Evolutionary conservation across 2,329 filamentous ascomycete species (phyloP).

Genomic region (Epichloe baconii): DNA sequence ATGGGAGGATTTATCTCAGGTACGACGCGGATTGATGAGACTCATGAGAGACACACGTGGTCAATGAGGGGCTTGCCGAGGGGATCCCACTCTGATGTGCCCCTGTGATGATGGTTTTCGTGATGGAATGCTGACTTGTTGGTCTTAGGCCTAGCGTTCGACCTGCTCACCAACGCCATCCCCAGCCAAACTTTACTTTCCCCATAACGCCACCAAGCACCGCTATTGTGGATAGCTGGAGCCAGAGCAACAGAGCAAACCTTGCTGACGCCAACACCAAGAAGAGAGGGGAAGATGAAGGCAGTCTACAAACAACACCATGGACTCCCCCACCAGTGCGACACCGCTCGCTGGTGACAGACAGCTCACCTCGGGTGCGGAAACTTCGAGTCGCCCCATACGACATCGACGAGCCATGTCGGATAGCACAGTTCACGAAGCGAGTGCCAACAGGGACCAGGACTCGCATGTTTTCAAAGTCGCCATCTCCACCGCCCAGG

Average conservation of each 20-base stretch:
- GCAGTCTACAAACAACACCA: conserved; percentile 1
- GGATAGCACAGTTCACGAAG: conserved; percentile 63
- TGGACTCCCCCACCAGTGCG: conserved; percentile 31
- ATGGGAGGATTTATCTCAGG: conserved; percentile 72
- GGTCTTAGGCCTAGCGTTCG: conserved; percentile 43
- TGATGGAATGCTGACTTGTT: conserved; percentile 11
- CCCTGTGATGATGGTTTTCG: background rate
- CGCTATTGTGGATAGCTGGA: conserved; percentile 34
- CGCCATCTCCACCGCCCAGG: conserved; percentile 60
- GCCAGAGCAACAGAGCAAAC: conserved; percentile 20
- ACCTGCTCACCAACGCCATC: conserved; percentile 46
- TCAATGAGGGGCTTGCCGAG: background rate
- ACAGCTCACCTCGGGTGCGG: conserved; percentile 19
- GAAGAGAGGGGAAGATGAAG: background rate
- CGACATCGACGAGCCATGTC: conserved; percentile 54
- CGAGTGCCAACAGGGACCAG: conserved; percentile 34
- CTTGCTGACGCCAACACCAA: conserved; percentile 9
- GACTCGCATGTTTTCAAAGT: conserved; percentile 64
- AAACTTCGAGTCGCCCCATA: conserved; percentile 13
- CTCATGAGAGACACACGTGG: background rate
- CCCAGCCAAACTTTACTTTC: conserved; percentile 47
- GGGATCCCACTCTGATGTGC: background rate
- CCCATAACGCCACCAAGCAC: conserved; percentile 47
- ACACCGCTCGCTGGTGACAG: conserved; percentile 23
- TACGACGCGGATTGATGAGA: conserved; percentile 27